phyloP scores from a whole-genome alignment of 345 rosid species.

The Corchorus capsularis region DNA sequence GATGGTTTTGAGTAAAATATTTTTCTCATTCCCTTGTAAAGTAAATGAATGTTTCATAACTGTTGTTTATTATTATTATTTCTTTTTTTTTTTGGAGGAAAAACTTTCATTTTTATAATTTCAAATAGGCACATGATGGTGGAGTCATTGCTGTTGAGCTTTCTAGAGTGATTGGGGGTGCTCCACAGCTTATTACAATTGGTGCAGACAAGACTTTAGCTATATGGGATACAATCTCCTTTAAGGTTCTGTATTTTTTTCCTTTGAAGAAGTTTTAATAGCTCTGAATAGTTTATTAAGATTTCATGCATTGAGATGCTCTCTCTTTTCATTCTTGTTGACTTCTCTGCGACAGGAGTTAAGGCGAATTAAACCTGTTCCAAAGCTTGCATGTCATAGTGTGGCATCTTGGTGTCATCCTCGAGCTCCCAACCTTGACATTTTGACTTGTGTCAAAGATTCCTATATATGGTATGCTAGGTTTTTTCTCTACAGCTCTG shows the following conservation, averaged over 20 bases:
- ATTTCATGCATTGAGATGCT: conserved; percentile 12
- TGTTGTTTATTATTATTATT: neutral
- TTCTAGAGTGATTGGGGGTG: conserved; percentile 91
- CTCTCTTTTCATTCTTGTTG: conserved; percentile 19
- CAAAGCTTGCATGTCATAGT: conserved; percentile 94
- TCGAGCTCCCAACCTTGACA: conserved; percentile 98
- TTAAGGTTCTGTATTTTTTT: conserved; percentile 60
- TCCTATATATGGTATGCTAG: conserved; percentile 86
- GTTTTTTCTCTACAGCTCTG: conserved; percentile 2
- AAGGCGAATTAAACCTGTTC: conserved; percentile 95
- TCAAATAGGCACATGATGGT: conserved; percentile 94
- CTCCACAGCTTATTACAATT: conserved; percentile 94
- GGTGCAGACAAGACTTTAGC: conserved; percentile 99
- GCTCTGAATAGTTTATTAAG: conserved; percentile 19
- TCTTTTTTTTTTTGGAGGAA: neutral
- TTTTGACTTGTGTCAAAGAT: conserved; percentile 94
- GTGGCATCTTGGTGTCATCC: conserved; percentile 99
- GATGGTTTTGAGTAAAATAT: neutral
- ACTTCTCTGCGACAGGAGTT: conserved; percentile 63
- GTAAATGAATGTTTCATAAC: neutral
- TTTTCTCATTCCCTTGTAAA: neutral
- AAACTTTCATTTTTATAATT: conserved; percentile 20
- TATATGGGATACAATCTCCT: conserved; percentile 97
- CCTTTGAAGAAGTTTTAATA: neutral
- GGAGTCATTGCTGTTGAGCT: conserved; percentile 95